Evolutionary conservation across 2,329 filamentous ascomycete species (phyloP), one percentile per base, ranked within the genome.

Genomic region (Xylaria sp.): DNA sequence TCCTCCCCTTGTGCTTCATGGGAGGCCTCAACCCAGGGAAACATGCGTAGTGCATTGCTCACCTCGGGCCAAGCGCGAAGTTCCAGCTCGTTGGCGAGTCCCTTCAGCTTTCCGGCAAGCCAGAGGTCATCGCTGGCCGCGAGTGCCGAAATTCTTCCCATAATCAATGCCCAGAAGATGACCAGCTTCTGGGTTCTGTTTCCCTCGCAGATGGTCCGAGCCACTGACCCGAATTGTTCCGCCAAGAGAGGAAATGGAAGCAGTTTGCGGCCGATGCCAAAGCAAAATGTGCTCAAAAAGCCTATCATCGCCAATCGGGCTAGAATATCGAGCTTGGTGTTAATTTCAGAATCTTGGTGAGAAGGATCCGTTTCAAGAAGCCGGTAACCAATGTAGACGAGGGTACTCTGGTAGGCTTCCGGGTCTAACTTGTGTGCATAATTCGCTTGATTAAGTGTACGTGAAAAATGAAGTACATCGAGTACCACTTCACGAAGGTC

Each of bases 21-120:
- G 4, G 43, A n/a, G n/a, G 33, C 51, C n/a, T 54, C 56, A 17
- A 66, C 54, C 60, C 57, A 64, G 9, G 63, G 61, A 29, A 66
- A 66, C 15, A 11, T 10, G 25, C 17, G 15, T n/a, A 66, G 46
- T 17, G 47, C 54, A 43, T 38, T 3, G 17, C 46, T 58, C 15
- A 46, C 49, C 17, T 62, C 49, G 8, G 27, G 3, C 61, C 61
- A 66, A 17, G 49, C 54, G 11, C 40, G 54, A 40, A 62, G 35
- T 10, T 27, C 40, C 13, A 65, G 19, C 17, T 38, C 35, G 6
- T 38, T 7, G 5, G 60, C 56, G 23, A 63, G 41, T 4, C 15
- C 21, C 46, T 52, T 57, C 17, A 58, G 13, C 33, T 47, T 63
- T 10, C 37, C 47, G 35, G 63, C 31, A 25, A 65, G 37, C 63